Base-by-base conservation (phyloP, 176 grass and related monocot species). In the Rhipidocladum racemiflorum region DNA sequence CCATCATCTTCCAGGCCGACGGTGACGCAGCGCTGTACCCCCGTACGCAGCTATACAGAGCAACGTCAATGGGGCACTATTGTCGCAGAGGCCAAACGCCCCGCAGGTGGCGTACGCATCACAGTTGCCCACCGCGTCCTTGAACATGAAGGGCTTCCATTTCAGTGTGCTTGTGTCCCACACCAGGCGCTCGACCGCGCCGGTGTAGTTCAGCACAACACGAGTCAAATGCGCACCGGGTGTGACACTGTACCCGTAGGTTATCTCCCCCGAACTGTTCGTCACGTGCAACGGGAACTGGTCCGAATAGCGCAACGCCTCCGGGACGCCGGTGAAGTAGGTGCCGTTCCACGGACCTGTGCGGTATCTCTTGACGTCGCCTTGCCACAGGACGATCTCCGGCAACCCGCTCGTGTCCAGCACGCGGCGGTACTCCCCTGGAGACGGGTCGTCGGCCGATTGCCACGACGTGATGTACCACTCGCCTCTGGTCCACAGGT, bases 311-410 rank as follows among this genome's bases (percentile, higher is more conserved):
- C 3, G 3, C 9, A 32, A 46, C 46, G 7, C 75, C 86, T 91
- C 89, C 9, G 92, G 75, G 38, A 54, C 21, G 60, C 84, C 76
- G 77, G 69, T 89, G 83, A 94, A 91, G 9, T n/a, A 53, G 20
- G n/a, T 2, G 6, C 92, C 92, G 42, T 86, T 77, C 32, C 75
- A 34, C 3, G 87, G 65, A 0, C 87, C 90, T 0, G 38, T 72
- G 39, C 82, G 83, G 29, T 48, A 81, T 0, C 13, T 64, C 64
- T 15, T 48, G 35, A 4, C 79, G 69, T 44, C 10, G 40, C 82
- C 14, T 0, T 65, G 11, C 87, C 72, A 83, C 3, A 68, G 0
- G 2, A 83, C 17, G 0, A 75, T 0, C 21, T 75, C 69, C 43
- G 83, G 90, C 1, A 88, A 18, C 1, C 86, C 83, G 1, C 0